Evolutionary conservation across 2,329 filamentous ascomycete species (phyloP), one percentile per base, ranked within the genome.

Genomic region (Aspergillus thermomutatus): DNA sequence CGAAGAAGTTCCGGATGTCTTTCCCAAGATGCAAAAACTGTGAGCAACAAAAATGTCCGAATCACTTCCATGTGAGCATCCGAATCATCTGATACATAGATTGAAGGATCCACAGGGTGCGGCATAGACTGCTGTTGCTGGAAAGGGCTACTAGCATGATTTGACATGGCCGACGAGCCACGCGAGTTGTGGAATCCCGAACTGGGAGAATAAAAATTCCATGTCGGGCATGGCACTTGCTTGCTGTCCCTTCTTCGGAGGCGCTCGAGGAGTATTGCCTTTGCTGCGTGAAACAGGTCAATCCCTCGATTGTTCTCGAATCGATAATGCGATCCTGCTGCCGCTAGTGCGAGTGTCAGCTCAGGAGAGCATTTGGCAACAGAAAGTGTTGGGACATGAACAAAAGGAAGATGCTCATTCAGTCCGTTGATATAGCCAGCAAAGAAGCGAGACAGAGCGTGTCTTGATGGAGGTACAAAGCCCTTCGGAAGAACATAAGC

Each of bases 21-120:
- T 53, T 82, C 82, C 83, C 83, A 86, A 0, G 83, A 84, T 11
- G 82, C 82, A 66, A 84, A 81, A 0, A 82, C 82, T 55, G 83
- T 84, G n/a, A 85, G 73, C 3, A 82, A 68, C 9, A 81, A 62
- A 25, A 82, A 77, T 0, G 80, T 79, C 52, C 79, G 76, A 43
- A 81, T 79, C 6, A 79, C 75, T 61, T 80, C 78, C 72, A 81
- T 79, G 51, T 77, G 75, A 26, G 76, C 76, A 62, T 78, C 76
- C 14, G 75, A 75, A 58, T 79, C 77, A 55, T 77, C 74, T 10
- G 63, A 65, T 1, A 67, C 66, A 53, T 74, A 74, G 10, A 66
- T 70, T 21, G 72, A 68, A 28, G 66, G 57, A 47, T 75, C 75
- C 21, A 71, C 40, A 4, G 72, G 60, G 43, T 67, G 66, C 21